Evolutionary conservation across 192 early-diverging fungal genomes (phyloP).

Genomic region (Rhizoclosmatium sp.): DNA sequence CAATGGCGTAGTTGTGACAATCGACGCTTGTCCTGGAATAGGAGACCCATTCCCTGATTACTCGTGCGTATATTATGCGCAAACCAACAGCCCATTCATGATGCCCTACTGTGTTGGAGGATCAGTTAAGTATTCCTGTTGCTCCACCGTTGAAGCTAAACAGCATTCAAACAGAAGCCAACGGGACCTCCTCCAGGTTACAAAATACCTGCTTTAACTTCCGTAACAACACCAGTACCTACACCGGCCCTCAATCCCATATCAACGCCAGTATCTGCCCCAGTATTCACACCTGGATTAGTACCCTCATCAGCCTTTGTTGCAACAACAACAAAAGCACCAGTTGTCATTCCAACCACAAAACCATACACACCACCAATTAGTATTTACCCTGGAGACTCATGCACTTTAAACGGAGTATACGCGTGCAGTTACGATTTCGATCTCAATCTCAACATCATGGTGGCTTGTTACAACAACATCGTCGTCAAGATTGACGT

Average conservation of each 20-base stretch:
- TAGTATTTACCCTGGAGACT: not conserved
- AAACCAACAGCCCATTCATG: not conserved
- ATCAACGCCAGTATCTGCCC: not conserved
- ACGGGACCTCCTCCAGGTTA: not conserved
- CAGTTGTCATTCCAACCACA: not conserved
- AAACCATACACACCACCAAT: not conserved
- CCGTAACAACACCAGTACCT: too few relatives aligned
- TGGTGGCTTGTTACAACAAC: conserved; percentile 11
- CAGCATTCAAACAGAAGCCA: not conserved
- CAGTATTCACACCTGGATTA: not conserved
- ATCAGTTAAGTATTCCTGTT: not conserved
- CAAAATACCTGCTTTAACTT: too few relatives aligned
- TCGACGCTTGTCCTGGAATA: not conserved
- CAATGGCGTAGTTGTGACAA: not conserved
- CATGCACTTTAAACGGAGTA: not conserved
- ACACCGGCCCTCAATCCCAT: not conserved
- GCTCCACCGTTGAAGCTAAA: too few relatives aligned
- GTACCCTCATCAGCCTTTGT: too few relatives aligned
- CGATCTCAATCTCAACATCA: not conserved
- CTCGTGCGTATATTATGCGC: not conserved
- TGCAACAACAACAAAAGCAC: not conserved
- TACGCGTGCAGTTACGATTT: conserved; percentile 17
- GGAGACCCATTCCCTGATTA: conserved; percentile 3
- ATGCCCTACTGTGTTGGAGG: conserved; percentile 17
- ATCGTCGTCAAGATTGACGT: not conserved